Evolutionary conservation across 2,329 filamentous ascomycete genomes (phyloP).

Genomic region (Emergomyces orientalis): DNA sequence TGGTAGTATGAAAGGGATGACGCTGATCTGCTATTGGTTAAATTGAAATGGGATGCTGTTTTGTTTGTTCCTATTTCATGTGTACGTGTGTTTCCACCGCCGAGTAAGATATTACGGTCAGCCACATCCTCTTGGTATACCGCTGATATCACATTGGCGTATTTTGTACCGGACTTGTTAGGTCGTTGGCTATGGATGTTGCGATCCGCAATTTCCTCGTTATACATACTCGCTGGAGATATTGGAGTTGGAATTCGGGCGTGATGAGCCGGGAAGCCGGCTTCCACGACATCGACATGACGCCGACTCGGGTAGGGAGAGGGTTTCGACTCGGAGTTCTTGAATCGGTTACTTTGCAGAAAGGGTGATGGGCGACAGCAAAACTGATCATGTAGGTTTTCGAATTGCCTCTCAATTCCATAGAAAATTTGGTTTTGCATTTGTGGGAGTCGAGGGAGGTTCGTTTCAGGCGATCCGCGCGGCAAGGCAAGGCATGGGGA

Average conservation of each 20-base stretch:
- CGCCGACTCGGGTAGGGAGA: slow-evolving; percentile 20
- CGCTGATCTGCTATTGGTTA: background rate
- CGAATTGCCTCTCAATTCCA: slow-evolving; percentile 33
- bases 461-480: slow-evolving; percentile 6
- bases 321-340: slow-evolving; percentile 13
- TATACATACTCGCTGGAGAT: slow-evolving; percentile 30
- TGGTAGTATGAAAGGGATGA: slow-evolving; percentile 4
- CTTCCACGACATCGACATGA: slow-evolving; percentile 35
- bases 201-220: slow-evolving; percentile 37
- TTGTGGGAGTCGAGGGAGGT: slow-evolving; percentile 17
- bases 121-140: slow-evolving; percentile 36
- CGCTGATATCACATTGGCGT: slow-evolving; percentile 27
- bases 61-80: slow-evolving; percentile 19
- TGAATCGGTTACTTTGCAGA: slow-evolving; percentile 22
- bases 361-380: slow-evolving; percentile 20
- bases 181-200: slow-evolving; percentile 28
- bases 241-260: slow-evolving; percentile 21
- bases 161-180: slow-evolving; percentile 17
- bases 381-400: slow-evolving; percentile 30
- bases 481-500: background rate
- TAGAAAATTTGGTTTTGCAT: slow-evolving; percentile 26
- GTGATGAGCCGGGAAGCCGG: slow-evolving; percentile 29
- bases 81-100: slow-evolving; percentile 17
- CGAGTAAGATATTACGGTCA: slow-evolving; percentile 31
- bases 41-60: slow-evolving; percentile 13